Percentiles rank a stretch among this genome's conserved stretches.
phyloP scores from a whole-genome alignment of 1,284 basidiomycete genomes.

The Leccinum colubrinum region DNA sequence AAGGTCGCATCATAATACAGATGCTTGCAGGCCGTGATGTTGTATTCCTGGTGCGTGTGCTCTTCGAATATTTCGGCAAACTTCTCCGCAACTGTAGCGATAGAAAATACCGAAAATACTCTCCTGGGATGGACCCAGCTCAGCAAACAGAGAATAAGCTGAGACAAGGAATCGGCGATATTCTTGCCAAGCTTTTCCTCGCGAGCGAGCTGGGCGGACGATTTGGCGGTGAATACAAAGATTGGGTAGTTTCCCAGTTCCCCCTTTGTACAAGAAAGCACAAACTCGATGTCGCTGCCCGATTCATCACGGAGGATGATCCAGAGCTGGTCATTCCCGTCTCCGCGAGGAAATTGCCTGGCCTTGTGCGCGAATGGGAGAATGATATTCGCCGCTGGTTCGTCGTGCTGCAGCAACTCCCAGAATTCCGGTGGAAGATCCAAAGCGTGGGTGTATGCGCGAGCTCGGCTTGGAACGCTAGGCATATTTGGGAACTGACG shows the following conservation, averaged over 20 bases:
- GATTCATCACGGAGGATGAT: conserved; percentile 40
- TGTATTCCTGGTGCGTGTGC: conserved; percentile 37
- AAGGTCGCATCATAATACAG: conserved; percentile 66
- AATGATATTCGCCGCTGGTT: conserved; percentile 51
- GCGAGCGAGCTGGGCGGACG: conserved; percentile 28
- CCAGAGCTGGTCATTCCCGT: conserved; percentile 45
- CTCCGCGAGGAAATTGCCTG: conserved; percentile 12
- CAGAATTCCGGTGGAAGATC: conserved; percentile 38
- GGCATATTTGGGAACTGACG: conserved; percentile 13
- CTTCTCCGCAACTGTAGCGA: conserved; percentile 42
- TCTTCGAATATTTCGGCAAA: conserved; percentile 52
- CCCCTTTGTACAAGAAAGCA: conserved; percentile 57
- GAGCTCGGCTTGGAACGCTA: conserved; percentile 1
- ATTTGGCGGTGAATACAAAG: conserved; percentile 48
- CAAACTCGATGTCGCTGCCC: conserved; percentile 43
- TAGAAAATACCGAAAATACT: conserved; percentile 67
- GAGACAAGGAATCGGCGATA: conserved; percentile 35
- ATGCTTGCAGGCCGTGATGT: conserved; percentile 29
- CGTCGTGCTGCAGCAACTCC: conserved; percentile 38
- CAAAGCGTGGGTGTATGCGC: conserved; percentile 10
- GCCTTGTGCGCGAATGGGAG: conserved; percentile 43
- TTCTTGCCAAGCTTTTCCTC: conserved; percentile 20
- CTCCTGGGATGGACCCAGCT: conserved; percentile 35
- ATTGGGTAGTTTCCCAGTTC: conserved; percentile 55
- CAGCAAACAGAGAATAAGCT: conserved; percentile 35